phyloP scores from a whole-genome alignment of 805 yeast species.

The Saccharomyces paradoxus region DNA sequence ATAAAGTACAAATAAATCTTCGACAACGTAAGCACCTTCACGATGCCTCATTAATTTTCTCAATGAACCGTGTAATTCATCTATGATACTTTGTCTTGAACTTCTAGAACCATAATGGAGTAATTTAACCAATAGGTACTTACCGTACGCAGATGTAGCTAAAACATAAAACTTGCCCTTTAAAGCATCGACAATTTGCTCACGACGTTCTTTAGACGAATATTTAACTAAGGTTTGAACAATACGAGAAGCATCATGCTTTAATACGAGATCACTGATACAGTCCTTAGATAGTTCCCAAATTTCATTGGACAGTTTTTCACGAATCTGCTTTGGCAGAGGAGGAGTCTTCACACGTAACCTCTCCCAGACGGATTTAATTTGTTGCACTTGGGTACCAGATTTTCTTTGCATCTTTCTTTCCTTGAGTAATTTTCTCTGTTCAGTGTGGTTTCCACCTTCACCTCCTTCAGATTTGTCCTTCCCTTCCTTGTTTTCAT shows the following conservation, averaged over 20 bases:
- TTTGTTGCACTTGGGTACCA: constrained; percentile 77
- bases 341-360: constrained; percentile 80
- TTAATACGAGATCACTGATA: constrained; percentile 75
- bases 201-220: constrained; percentile 72
- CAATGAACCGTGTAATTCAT: constrained; percentile 83
- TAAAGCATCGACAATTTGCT: constrained; percentile 54
- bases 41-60: constrained; percentile 91
- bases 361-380: constrained; percentile 85
- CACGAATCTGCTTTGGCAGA: constrained; percentile 66
- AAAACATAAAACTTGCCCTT: constrained; percentile 71
- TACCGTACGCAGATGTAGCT: constrained; percentile 91
- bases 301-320: constrained; percentile 69
- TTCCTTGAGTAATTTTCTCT: constrained; percentile 65
- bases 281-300: constrained; percentile 77
- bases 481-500: constrained; percentile 26
- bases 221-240: constrained; percentile 90
- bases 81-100: constrained; percentile 63
- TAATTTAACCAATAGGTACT: constrained; percentile 78
- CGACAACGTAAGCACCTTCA: constrained; percentile 97
- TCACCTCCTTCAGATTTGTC: constrained; percentile 30
- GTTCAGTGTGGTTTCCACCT: constrained; percentile 62
- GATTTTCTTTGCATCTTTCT: constrained; percentile 81
- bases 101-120: constrained; percentile 87
- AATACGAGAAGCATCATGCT: constrained; percentile 94
- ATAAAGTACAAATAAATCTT: constrained; percentile 81